Percentiles rank a stretch among this genome's conserved stretches.
Evolutionary conservation across 331 rosid species (phyloP).

Genomic region (Pyracantha coccinea): DNA sequence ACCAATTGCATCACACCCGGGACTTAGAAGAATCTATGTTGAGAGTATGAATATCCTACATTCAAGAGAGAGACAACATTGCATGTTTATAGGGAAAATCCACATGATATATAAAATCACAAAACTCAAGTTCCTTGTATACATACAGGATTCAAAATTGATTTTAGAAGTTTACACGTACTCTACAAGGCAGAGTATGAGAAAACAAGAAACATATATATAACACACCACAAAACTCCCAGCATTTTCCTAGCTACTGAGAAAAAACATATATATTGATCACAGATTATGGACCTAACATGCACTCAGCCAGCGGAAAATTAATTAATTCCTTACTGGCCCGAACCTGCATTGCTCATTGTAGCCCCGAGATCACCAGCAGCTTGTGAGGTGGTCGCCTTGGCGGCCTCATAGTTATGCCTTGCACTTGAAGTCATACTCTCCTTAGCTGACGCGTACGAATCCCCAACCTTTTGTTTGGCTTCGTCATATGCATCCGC

Average conservation of each 20-base stretch:
- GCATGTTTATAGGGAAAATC: background rate
- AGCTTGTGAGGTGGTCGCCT: slow-evolving; percentile 48
- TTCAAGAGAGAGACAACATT: background rate
- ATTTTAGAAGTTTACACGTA: too few species aligned
- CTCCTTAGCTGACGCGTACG: slow-evolving; percentile 23
- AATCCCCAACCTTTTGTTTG: slow-evolving; percentile 12
- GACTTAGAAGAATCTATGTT: too few species aligned
- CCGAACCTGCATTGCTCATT: slow-evolving; percentile 28
- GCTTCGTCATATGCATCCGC: slow-evolving; percentile 13
- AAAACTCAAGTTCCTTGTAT: background rate
- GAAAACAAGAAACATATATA: background rate
- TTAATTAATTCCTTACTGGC: slow-evolving; percentile 14
- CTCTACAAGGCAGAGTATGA: background rate
- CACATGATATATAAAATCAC: background rate
- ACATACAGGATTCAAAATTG: background rate
- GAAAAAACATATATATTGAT: background rate
- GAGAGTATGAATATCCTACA: too few species aligned
- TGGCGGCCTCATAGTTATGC: slow-evolving; percentile 39
- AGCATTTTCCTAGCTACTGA: background rate
- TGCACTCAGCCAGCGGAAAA: background rate
- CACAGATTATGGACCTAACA: background rate
- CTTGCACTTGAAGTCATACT: slow-evolving; percentile 21
- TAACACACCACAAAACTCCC: background rate
- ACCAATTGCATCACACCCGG: too few species aligned
- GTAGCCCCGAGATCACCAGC: slow-evolving; percentile 41